A percentile compares a stretch with the other conserved stretches of the same genome.
These are phyloP conservation scores for Danielozyma ontarioensis DNA, from an alignment of 805 yeast species.

Conservation along the genomic window DNA sequence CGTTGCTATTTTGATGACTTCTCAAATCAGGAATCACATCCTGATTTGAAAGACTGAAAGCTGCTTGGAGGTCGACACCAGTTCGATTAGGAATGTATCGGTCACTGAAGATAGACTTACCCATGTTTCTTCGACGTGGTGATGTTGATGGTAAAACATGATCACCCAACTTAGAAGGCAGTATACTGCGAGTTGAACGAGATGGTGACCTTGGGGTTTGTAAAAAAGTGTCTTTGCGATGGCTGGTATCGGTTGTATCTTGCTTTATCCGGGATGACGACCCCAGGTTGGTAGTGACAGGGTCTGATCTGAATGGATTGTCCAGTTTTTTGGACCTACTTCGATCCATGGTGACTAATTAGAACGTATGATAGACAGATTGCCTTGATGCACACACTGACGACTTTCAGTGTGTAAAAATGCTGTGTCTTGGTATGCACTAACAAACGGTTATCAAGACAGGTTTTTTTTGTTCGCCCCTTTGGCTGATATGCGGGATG, in stretches of 20 bases:
- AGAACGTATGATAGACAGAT: no score
- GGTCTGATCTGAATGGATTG: not conserved
- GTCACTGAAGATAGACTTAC: conserved; percentile 60
- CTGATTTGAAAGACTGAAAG: conserved; percentile 54
- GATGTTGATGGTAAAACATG: conserved; percentile 26
- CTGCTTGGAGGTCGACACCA: conserved; percentile 84
- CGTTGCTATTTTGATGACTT: conserved; percentile 7
- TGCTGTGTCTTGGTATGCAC: no score
- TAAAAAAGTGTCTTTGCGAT: conserved; percentile 13
- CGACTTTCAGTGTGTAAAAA: no score
- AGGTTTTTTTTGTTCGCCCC: not conserved
- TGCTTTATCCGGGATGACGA: no score
- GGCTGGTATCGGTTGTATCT: no score
- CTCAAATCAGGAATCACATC: conserved; percentile 35
- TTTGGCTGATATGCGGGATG: no score
- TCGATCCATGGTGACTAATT: not conserved
- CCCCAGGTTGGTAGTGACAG: no score
- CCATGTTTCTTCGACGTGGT: conserved; percentile 47
- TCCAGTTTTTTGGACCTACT: not conserved
- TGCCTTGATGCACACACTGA: no score
- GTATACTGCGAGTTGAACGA: conserved; percentile 32
- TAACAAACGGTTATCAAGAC: no score
- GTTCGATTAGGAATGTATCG: conserved; percentile 84
- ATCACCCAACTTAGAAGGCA: conserved; percentile 34
- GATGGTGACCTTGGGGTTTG: conserved; percentile 41